A percentile compares a stretch with the other conserved stretches of the same genome.
Evolutionary conservation across 2,329 filamentous ascomycete genomes (phyloP).

Genomic region (Paraconiothyrium sp.): DNA sequence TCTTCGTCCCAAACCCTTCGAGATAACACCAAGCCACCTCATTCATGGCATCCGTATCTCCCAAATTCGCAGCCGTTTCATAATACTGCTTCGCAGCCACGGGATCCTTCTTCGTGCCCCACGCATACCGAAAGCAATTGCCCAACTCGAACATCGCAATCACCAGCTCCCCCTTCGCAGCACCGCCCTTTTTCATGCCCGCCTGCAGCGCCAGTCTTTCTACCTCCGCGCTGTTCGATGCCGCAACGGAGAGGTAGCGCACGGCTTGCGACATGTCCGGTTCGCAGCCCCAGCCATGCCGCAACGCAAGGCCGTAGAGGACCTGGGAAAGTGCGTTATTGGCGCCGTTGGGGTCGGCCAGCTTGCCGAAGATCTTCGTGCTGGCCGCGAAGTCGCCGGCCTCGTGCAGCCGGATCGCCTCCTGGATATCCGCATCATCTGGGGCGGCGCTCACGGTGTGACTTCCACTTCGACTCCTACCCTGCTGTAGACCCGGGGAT

Average conservation of each 20-base stretch:
- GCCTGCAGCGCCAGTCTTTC: constrained; percentile 86
- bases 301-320: constrained; percentile 88
- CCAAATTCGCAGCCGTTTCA: constrained; percentile 95
- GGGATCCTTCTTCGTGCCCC: constrained; percentile 88
- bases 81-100: constrained; percentile 91
- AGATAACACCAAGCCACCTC: constrained; percentile 96
- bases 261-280: constrained; percentile 78
- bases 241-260: constrained; percentile 85
- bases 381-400: constrained; percentile 79
- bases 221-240: constrained; percentile 86
- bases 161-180: constrained; percentile 94
- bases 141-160: constrained; percentile 95
- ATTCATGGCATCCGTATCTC: constrained; percentile 97
- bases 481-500: neutral
- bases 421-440: constrained; percentile 77
- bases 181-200: constrained; percentile 90
- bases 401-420: constrained; percentile 95
- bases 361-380: constrained; percentile 82
- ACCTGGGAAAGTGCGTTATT: constrained; percentile 97
- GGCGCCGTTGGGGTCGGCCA: constrained; percentile 83
- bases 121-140: constrained; percentile 92
- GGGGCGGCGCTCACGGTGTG: constrained; percentile 48
- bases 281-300: constrained; percentile 93
- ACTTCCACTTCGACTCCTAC: constrained; percentile 38
- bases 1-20: constrained; percentile 96